A percentile compares a stretch with the other conserved stretches of the same genome.
Evolutionary conservation across 768 basidiomycete genomes (phyloP).

Genomic region (Trametes gibbosa): DNA sequence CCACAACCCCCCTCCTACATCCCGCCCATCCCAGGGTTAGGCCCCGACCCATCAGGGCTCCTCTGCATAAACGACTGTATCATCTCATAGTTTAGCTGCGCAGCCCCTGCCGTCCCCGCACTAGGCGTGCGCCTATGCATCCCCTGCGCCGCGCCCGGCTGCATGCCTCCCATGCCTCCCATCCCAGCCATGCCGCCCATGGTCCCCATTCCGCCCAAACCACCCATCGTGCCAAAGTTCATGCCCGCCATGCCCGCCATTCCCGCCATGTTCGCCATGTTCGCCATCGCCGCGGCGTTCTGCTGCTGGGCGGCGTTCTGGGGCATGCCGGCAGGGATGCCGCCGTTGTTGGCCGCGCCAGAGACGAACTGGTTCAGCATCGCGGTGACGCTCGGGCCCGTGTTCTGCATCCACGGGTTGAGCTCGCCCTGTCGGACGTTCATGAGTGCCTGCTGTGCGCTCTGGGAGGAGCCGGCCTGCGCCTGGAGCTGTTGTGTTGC

Average conservation of each 20-base stretch:
- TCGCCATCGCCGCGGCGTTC: background rate
- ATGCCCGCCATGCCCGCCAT: slow-evolving; percentile 7
- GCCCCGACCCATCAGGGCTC: slow-evolving; percentile 28
- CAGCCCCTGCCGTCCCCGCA: slow-evolving; percentile 6
- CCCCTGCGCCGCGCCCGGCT: slow-evolving; percentile 20
- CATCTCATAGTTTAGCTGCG: slow-evolving; percentile 39
- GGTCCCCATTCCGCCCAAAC: background rate
- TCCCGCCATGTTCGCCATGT: background rate
- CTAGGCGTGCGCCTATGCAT: slow-evolving; percentile 28
- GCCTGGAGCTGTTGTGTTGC: slow-evolving; percentile 22
- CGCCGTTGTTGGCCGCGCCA: background rate
- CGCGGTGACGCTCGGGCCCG: slow-evolving; percentile 5
- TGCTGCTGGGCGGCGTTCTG: background rate
- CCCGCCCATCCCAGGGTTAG: slow-evolving; percentile 17
- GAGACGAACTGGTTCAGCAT: background rate
- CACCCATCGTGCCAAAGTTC: slow-evolving; percentile 6
- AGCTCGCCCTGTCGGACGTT: slow-evolving; percentile 4
- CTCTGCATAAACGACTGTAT: slow-evolving; percentile 47
- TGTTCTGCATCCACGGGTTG: slow-evolving; percentile 10
- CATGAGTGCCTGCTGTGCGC: background rate
- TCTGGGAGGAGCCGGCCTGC: slow-evolving; percentile 3
- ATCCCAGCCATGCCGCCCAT: background rate
- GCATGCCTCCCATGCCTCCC: slow-evolving; percentile 3
- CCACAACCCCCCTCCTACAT: background rate
- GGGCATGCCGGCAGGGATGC: background rate